Conservation (phyloP, 2,329 filamentous ascomycete genomes). For the Grosmannia serpens region DNA sequence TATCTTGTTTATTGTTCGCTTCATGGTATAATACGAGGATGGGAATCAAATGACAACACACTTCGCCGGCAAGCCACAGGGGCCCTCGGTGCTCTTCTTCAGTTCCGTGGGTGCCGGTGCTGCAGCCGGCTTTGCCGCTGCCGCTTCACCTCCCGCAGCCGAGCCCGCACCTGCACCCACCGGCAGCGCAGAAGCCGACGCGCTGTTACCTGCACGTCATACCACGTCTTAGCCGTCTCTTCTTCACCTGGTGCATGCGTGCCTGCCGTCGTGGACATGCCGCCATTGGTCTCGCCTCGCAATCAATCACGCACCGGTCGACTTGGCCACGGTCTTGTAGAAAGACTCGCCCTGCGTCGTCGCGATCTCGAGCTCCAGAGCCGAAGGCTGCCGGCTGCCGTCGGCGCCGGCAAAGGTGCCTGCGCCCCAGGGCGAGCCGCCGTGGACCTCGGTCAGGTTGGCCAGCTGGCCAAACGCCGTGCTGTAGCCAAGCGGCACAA, state of each 20-base stretch:
- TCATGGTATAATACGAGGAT: background rate
- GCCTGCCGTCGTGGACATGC: background rate
- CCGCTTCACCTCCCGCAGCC: background rate
- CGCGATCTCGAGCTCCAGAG: conserved; percentile 69
- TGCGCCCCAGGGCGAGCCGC: conserved; percentile 85
- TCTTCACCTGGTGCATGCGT: background rate
- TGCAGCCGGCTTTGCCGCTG: background rate
- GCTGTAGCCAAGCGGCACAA: conserved; percentile 89
- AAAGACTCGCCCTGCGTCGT: conserved; percentile 75
- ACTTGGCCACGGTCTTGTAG: conserved; percentile 63
- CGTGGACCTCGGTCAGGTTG: conserved; percentile 69
- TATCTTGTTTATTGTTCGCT: background rate
- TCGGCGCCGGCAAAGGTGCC: conserved; percentile 75
- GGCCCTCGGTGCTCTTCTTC: background rate
- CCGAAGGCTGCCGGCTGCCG: conserved; percentile 70
- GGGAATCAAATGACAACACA: background rate
- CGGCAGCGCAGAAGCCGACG: background rate
- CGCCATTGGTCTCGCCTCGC: conserved; percentile 20
- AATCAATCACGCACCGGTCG: conserved; percentile 59
- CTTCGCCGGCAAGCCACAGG: conserved; percentile 1
- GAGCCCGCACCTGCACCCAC: background rate
- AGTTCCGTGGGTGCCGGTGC: background rate
- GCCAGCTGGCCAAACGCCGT: conserved; percentile 59
- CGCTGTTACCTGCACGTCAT: background rate
- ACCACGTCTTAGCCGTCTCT: background rate